Evolutionary conservation across 2,329 filamentous ascomycete species (phyloP), one percentile per base, ranked within the genome.

Genomic region (Fusarium chaquense): DNA sequence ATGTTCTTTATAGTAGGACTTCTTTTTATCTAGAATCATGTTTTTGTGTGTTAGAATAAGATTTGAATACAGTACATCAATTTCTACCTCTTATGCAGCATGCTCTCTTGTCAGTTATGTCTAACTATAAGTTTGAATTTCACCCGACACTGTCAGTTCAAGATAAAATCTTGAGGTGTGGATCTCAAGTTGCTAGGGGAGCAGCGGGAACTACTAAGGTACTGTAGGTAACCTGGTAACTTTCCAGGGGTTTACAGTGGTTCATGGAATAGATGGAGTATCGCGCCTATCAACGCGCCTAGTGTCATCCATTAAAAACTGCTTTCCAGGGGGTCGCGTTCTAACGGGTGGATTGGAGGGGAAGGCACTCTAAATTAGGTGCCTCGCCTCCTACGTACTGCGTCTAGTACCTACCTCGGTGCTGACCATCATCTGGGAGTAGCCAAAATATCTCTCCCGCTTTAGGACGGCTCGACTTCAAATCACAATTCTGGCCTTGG

Each of bases 161-260:
- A 30, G 43, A 56, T 32, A 40, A 16, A 50, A 26, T 26, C 53
- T n/a, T 36, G 22, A 30, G 28, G 9, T 30, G 66, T 52, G 69
- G 71, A 62, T 65, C 41, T 58, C 45, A 54, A 57, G 72, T 74
- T 74, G 72, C 70, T 71, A 35, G 51, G 70, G 72, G 61, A 72
- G 54, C 35, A 61, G 57, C 59, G 63, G 59, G 50, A 62, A 57
- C 63, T n/a, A n/a, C n/a, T n/a, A n/a, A n/a, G n/a, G n/a, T n/a
- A n/a, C n/a, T n/a, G n/a, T n/a, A n/a, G n/a, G n/a, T n/a, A n/a
- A n/a, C n/a, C n/a, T 72, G 20, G 20, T 20, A 73, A 36, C 55
- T 43, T 38, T 63, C 43, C 52, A 62, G 60, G 30, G 45, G 36
- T 49, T 32, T 57, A 41, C 43, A 57, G 58, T 62, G 57, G 52